phyloP scores from a whole-genome alignment of 1,284 basidiomycete species.

The Sphagnurus paluster region DNA sequence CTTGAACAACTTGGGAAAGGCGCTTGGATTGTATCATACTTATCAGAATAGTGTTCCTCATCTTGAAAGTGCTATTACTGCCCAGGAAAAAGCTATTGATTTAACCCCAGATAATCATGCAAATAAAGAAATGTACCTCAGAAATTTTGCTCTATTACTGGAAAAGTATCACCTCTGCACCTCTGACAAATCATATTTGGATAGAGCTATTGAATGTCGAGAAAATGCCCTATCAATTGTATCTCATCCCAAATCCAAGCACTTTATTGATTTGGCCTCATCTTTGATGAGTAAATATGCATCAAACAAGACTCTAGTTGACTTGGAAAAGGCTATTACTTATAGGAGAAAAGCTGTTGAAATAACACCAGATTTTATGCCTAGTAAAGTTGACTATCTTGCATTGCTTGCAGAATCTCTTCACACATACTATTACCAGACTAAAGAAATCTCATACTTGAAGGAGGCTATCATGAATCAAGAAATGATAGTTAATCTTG shows the following conservation, averaged over 20 bases:
- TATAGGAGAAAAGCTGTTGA: not conserved
- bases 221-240: not conserved
- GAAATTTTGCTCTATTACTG: conserved; percentile 3
- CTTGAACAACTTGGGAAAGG: conserved; percentile 3
- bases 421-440: not conserved
- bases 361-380: conserved; percentile 4
- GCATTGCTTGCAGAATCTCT: conserved; percentile 1
- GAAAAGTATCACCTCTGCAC: not conserved
- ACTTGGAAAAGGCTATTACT: conserved; percentile 3
- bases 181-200: not conserved
- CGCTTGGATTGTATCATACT: conserved; percentile 1
- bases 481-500: conserved; percentile 11
- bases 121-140: conserved; percentile 3
- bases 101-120: not conserved
- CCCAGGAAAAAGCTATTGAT: conserved; percentile 1
- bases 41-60: conserved; percentile 2
- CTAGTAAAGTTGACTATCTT: not conserved
- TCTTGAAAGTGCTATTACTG: not conserved
- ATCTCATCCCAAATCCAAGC: not conserved
- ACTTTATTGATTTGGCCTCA: not conserved
- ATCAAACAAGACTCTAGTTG: not conserved
- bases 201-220: not conserved
- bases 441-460: not conserved
- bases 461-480: conserved; percentile 13
- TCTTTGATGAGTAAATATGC: not conserved